phyloP scores from a whole-genome alignment of 805 yeast species.

The Sungouiozyma intestinalis region DNA sequence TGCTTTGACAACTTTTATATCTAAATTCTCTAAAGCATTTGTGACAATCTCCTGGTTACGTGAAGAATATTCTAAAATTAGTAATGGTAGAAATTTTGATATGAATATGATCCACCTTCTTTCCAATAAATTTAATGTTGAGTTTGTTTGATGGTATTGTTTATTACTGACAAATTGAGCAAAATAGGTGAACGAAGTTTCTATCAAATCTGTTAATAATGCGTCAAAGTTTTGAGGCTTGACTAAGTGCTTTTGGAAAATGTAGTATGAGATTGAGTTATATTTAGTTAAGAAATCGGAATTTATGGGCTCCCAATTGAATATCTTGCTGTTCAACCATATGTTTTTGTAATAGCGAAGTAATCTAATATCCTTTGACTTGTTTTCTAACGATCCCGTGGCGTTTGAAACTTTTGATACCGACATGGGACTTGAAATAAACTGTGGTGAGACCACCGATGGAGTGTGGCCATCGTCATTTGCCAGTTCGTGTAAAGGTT shows the following conservation, averaged over 20 bases:
- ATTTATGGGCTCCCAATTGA: constrained; percentile 28
- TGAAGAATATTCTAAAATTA: constrained; percentile 27
- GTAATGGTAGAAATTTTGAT: constrained; percentile 36
- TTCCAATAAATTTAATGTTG: constrained; percentile 26
- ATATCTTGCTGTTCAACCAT: constrained; percentile 31
- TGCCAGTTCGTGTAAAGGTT: neutral
- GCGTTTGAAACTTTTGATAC: constrained; percentile 10
- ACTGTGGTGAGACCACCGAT: constrained; percentile 24
- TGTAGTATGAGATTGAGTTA: constrained; percentile 25
- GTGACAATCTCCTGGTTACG: constrained; percentile 19
- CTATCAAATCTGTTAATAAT: constrained; percentile 22
- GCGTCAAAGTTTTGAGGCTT: constrained; percentile 15
- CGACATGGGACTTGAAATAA: constrained; percentile 19
- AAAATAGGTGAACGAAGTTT: constrained; percentile 33
- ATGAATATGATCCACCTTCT: constrained; percentile 38
- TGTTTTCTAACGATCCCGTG: constrained; percentile 4
- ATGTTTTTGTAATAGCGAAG: constrained; percentile 27
- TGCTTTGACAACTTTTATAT: constrained; percentile 25
- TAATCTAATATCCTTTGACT: constrained; percentile 23
- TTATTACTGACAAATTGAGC: constrained; percentile 37
- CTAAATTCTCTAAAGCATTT: constrained; percentile 20
- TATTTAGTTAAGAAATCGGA: constrained; percentile 25
- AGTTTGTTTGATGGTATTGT: constrained; percentile 30
- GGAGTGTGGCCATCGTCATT: constrained; percentile 12
- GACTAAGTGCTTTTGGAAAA: constrained; percentile 22